phyloP scores from a whole-genome alignment of 1,139 yeast species.

The Magnusiomyces paraingens region DNA sequence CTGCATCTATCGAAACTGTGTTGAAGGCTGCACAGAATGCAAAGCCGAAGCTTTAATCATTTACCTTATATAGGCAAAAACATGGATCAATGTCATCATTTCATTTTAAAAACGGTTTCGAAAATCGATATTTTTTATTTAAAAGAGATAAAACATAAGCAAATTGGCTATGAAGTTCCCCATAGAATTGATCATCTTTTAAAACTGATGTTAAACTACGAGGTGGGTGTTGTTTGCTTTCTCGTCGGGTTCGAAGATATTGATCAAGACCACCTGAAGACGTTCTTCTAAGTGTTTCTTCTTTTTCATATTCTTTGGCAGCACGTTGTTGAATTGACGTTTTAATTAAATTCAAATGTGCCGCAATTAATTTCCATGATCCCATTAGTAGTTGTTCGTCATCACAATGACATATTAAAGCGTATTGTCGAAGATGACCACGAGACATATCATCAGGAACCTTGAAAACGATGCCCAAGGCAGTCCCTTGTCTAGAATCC shows the following conservation, averaged over 20 bases:
- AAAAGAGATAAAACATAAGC: conserved; percentile 36
- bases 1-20: conserved; percentile 67
- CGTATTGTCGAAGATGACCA: conserved; percentile 71
- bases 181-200: conserved; percentile 51
- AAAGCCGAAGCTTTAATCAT: conserved; percentile 41
- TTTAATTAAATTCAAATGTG: conserved; percentile 48
- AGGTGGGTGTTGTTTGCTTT: conserved; percentile 43
- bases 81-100: not conserved
- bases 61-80: too few relatives aligned
- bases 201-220: conserved; percentile 52
- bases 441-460: conserved; percentile 64
- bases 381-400: conserved; percentile 46
- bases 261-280: conserved; percentile 38
- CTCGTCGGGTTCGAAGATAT: conserved; percentile 45
- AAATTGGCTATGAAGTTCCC: conserved; percentile 51
- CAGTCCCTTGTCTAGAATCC: conserved; percentile 61
- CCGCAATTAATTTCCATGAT: conserved; percentile 52
- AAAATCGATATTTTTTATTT: conserved; percentile 6
- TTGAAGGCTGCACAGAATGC: conserved; percentile 52
- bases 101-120: not conserved
- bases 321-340: conserved; percentile 44
- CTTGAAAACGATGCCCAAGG: conserved; percentile 61
- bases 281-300: not conserved
- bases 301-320: conserved; percentile 9
- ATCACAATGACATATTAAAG: conserved; percentile 57